These are phyloP conservation scores for Cladorrhinum samala DNA, from an alignment of 495 filamentous ascomycete species.

Conservation along the genomic window DNA sequence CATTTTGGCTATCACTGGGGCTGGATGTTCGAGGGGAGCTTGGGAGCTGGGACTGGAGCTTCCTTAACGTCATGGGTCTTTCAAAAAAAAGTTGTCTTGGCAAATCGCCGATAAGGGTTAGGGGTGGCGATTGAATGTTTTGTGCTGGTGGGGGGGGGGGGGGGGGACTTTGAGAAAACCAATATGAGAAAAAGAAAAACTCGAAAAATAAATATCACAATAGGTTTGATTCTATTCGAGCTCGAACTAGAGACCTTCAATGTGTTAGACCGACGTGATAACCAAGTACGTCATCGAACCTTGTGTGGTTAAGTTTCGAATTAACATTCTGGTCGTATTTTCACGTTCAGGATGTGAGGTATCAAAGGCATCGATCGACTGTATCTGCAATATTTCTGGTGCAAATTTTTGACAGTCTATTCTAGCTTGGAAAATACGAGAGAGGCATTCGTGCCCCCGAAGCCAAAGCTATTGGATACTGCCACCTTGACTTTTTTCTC, in stretches of 20 bases:
- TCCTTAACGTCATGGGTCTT: conserved; percentile 9
- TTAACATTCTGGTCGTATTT: no score
- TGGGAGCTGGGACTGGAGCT: conserved; percentile 2
- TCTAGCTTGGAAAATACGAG: conserved; percentile 65
- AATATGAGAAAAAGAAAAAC: neutral
- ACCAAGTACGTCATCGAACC: neutral
- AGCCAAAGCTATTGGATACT: conserved; percentile 94
- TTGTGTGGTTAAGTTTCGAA: no score
- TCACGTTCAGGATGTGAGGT: no score
- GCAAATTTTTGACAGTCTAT: conserved; percentile 5
- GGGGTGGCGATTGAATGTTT: conserved; percentile 9
- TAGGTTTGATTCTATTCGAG: neutral
- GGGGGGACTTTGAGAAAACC: neutral
- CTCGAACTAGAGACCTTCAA: neutral
- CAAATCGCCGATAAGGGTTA: conserved; percentile 15
- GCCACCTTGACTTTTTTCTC: conserved; percentile 64
- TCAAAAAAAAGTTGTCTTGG: conserved; percentile 9
- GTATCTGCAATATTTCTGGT: no score
- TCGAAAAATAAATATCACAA: neutral
- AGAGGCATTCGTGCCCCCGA: conserved; percentile 92
- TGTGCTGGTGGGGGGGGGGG: neutral
- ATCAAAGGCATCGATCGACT: no score
- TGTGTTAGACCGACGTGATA: neutral
- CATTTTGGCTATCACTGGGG: conserved; percentile 17
- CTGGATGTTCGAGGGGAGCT: neutral